Base-by-base conservation (phyloP, 2,329 filamentous ascomycete species). In the Colletotrichum sublineola region DNA sequence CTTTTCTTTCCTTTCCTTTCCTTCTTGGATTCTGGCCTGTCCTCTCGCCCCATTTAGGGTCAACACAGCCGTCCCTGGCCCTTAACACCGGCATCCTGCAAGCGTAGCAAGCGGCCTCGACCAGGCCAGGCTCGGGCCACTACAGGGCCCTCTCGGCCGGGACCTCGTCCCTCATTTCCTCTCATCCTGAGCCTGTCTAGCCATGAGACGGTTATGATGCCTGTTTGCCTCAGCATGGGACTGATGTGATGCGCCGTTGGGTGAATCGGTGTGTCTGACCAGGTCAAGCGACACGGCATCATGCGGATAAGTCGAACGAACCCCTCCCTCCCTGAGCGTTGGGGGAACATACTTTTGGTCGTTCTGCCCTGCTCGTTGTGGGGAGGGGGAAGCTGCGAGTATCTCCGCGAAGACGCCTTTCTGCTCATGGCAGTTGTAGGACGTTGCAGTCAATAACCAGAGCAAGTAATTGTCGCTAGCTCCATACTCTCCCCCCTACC, bases 361-460 rank as follows among this genome's bases (percentile, higher is more conserved):
- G 24, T 20, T 36, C 11, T 36, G n/a, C 15, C 36, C 29, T 42
- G 29, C 31, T 9, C 29, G 24, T 11, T 24, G 24, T 24, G 24
- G 24, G 24, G 24, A 20, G 33, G 44, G 18, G 42, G 3, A 48
- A 11, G 65, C 38, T 53, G 38, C 38, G 14, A 63, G 46, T 63
- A 46, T 55, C 38, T 52, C 52, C 42, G 33, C 36, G 50, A 24
- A 24, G 42, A 58, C 20, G 52, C 64, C 18, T 44, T 15, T 18
- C 14, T n/a, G 50, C 38, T 36, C 42, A 57, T 66, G 40, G 44
- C 67, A 62, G 67, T 68, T 55, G 31, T 48, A 38, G 48, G 40
- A 53, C 62, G 36, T 68, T 55, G 38, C 65, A 46, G 57, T 56
- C 42, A 50, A 46, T 55, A 24, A 60, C 50, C 52, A 18, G 50